phyloP scores from a whole-genome alignment of 2,329 filamentous ascomycete genomes.

The Colletotrichum spinosum region DNA sequence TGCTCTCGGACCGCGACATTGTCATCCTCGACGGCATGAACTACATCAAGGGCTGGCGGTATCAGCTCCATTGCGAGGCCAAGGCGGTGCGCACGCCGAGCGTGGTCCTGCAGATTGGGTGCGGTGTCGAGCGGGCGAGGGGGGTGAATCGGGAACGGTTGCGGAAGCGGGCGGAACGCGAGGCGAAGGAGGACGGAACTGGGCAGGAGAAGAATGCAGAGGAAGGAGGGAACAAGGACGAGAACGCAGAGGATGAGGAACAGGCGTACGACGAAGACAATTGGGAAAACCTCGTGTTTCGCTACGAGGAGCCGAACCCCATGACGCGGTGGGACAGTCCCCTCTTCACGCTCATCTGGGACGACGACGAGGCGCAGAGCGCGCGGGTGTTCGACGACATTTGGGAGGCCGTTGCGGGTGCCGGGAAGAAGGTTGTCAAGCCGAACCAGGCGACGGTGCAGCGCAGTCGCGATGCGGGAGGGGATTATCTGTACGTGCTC shows the following conservation, averaged over 20 bases:
- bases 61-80: conserved; percentile 87
- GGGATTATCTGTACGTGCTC: conserved; percentile 83
- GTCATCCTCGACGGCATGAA: conserved; percentile 85
- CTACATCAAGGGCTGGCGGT: conserved; percentile 92
- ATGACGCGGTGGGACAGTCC: conserved; percentile 89
- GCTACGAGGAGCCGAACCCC: conserved; percentile 87
- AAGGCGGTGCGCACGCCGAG: conserved; percentile 82
- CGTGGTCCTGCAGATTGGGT: conserved; percentile 78
- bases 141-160: conserved; percentile 72
- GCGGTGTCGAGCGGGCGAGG: conserved; percentile 62
- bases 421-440: conserved; percentile 70
- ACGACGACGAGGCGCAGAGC: conserved; percentile 74
- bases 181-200: conserved; percentile 18
- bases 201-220: conserved; percentile 54
- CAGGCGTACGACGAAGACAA: conserved; percentile 67
- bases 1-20: conserved; percentile 77
- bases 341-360: conserved; percentile 82
- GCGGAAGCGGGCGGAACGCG: conserved; percentile 42
- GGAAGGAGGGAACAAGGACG: conserved; percentile 36
- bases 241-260: conserved; percentile 42
- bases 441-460: conserved; percentile 82
- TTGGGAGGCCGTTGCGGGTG: conserved; percentile 80
- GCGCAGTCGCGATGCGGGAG: conserved; percentile 69
- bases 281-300: conserved; percentile 83
- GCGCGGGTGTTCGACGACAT: conserved; percentile 70